Percentiles rank a stretch among this genome's conserved stretches.
phyloP scores from a whole-genome alignment of 2,329 filamentous ascomycete species.

The Verruconis gallopava region DNA sequence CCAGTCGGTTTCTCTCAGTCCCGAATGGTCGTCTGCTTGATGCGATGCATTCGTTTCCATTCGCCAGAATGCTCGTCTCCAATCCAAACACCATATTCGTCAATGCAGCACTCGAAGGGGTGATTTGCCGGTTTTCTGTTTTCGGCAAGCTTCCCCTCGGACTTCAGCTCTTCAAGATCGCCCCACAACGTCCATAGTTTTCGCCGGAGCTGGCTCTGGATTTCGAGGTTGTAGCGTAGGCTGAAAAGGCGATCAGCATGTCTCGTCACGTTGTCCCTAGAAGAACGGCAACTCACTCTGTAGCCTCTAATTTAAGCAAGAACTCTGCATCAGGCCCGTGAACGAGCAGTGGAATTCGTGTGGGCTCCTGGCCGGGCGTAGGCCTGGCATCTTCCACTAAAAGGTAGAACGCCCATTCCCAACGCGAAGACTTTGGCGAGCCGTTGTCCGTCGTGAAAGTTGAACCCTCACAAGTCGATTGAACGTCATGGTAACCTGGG shows the following conservation, averaged over 20 bases:
- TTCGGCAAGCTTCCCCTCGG: constrained; percentile 17
- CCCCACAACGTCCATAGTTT: constrained; percentile 75
- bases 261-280: too few relatives aligned
- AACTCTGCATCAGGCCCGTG: constrained; percentile 44
- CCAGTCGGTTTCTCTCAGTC: too few relatives aligned
- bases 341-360: constrained; percentile 41
- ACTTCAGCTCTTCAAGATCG: constrained; percentile 61
- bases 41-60: constrained; percentile 22
- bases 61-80: constrained; percentile 13
- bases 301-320: constrained; percentile 42
- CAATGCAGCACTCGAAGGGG: constrained; percentile 33
- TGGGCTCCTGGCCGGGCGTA: constrained; percentile 15
- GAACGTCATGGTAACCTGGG: constrained; percentile 25
- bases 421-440: constrained; percentile 27
- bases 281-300: constrained; percentile 33
- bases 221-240: constrained; percentile 39
- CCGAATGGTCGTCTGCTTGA: constrained; percentile 19
- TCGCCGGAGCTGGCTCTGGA: constrained; percentile 47
- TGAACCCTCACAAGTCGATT: constrained; percentile 21
- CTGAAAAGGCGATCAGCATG: constrained; percentile 23
- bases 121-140: constrained; percentile 22
- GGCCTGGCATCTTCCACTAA: constrained; percentile 56
- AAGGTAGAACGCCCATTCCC: constrained; percentile 79
- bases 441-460: constrained; percentile 17
- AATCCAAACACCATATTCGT: constrained; percentile 27